These are phyloP conservation scores for Niveomyces coronatus DNA, from an alignment of 2,329 filamentous ascomycete species.

Conservation along the genomic window DNA sequence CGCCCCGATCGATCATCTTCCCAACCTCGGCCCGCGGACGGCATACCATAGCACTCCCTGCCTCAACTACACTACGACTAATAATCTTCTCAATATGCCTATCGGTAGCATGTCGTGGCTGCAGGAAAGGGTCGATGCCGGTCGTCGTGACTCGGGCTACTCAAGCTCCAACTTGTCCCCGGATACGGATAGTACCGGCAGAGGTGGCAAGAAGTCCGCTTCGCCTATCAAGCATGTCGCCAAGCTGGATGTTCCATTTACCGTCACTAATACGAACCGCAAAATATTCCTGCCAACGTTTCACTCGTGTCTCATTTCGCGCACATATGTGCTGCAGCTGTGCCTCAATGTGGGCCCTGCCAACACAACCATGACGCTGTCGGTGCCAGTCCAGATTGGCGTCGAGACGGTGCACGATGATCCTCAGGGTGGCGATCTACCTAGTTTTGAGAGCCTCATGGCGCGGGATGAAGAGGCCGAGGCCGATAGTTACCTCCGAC, in stretches of 20 bases:
- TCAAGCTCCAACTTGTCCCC: constrained; percentile 30
- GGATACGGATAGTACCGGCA: constrained; percentile 26
- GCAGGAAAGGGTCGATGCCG: constrained; percentile 21
- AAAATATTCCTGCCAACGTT: constrained; percentile 47
- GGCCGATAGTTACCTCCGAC: constrained; percentile 32
- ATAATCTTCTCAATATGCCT: constrained; percentile 27
- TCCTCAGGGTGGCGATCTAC: constrained; percentile 26
- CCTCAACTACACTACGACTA: constrained; percentile 36
- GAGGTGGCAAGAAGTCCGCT: constrained; percentile 16
- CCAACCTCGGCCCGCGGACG: constrained; percentile 39
- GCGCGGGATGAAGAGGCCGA: constrained; percentile 31
- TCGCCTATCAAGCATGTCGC: constrained; percentile 30
- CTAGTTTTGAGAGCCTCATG: constrained; percentile 40
- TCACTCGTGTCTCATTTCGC: constrained; percentile 46
- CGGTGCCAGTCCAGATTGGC: constrained; percentile 41
- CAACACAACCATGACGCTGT: constrained; percentile 33
- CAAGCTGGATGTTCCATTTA: constrained; percentile 36
- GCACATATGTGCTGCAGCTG: constrained; percentile 43
- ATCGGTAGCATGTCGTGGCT: constrained; percentile 31
- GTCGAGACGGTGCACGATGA: constrained; percentile 29
- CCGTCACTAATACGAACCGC: constrained; percentile 34
- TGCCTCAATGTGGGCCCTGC: constrained; percentile 31
- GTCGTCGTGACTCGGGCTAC: constrained; percentile 44
- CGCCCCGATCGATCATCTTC: constrained; percentile 33
- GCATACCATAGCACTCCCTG: constrained; percentile 30